Conservation (phyloP, 768 basidiomycete genomes). For the Coprinellus aureogranulatus region DNA sequence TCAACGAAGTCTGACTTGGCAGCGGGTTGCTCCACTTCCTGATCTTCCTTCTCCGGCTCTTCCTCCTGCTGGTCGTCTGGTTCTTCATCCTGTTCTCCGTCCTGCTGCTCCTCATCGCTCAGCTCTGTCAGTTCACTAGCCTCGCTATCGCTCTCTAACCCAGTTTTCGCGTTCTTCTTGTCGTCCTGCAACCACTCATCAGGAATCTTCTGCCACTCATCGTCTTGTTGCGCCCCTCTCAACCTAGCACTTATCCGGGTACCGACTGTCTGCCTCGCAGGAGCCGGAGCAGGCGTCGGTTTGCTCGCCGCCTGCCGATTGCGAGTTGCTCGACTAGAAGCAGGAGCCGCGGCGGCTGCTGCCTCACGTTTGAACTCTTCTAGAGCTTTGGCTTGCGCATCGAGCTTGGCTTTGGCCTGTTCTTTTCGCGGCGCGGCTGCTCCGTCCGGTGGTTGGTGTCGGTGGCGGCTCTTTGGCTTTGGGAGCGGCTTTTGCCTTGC, state of each 20-base stretch:
- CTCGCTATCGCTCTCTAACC: slow-evolving; percentile 60
- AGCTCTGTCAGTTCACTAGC: slow-evolving; percentile 79
- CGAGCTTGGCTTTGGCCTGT: slow-evolving; percentile 67
- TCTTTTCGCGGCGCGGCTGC: slow-evolving; percentile 66
- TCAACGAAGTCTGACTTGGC: slow-evolving; percentile 57
- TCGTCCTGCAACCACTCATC: slow-evolving; percentile 61
- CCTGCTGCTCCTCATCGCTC: slow-evolving; percentile 43
- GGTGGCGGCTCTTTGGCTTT: background rate
- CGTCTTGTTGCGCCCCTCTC: slow-evolving; percentile 48
- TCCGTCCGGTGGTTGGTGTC: slow-evolving; percentile 34
- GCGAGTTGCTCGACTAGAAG: slow-evolving; percentile 10
- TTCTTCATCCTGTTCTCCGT: slow-evolving; percentile 33
- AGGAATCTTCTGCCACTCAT: slow-evolving; percentile 79
- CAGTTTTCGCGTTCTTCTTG: slow-evolving; percentile 39
- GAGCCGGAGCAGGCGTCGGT: slow-evolving; percentile 8
- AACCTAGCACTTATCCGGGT: slow-evolving; percentile 68
- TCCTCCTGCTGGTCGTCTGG: slow-evolving; percentile 8
- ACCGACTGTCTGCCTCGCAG: slow-evolving; percentile 39
- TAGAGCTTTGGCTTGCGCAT: slow-evolving; percentile 66
- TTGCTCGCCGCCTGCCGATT: slow-evolving; percentile 3
- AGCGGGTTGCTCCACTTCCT: background rate
- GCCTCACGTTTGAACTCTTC: slow-evolving; percentile 60
- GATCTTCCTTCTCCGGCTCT: slow-evolving; percentile 12
- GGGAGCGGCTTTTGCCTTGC: slow-evolving; percentile 6
- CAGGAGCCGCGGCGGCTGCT: slow-evolving; percentile 14